These are phyloP conservation scores for Fusarium camptoceras DNA, from an alignment of 2,329 filamentous ascomycete species.

Conservation along the genomic window DNA sequence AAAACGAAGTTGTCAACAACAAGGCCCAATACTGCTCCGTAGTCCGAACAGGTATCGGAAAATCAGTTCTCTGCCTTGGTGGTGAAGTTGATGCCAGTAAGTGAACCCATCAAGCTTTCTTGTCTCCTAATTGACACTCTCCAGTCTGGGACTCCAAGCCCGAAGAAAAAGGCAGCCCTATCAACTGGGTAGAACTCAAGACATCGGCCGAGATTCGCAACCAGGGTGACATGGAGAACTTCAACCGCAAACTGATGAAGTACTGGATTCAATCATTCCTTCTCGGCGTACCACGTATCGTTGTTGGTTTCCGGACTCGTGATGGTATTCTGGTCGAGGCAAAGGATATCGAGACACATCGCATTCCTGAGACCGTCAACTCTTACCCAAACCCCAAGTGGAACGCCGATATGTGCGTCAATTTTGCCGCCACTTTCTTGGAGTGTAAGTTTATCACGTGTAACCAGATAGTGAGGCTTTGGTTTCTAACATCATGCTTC, in stretches of 20 bases:
- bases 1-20: slow-evolving; percentile 81
- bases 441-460: slow-evolving; percentile 69
- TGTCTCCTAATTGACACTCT: background rate
- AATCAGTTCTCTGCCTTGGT: slow-evolving; percentile 79
- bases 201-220: slow-evolving; percentile 80
- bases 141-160: slow-evolving; percentile 88
- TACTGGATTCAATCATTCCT: slow-evolving; percentile 98
- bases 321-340: slow-evolving; percentile 77
- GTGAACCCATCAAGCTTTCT: slow-evolving; percentile 26
- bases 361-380: slow-evolving; percentile 81
- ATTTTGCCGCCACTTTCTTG: slow-evolving; percentile 83
- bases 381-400: slow-evolving; percentile 74
- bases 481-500: slow-evolving; percentile 10
- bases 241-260: slow-evolving; percentile 90
- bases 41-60: slow-evolving; percentile 87
- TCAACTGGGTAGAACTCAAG: slow-evolving; percentile 96
- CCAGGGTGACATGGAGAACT: slow-evolving; percentile 76
- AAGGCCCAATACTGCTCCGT: slow-evolving; percentile 96
- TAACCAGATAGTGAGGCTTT: background rate
- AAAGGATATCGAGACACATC: slow-evolving; percentile 83
- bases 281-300: slow-evolving; percentile 89
- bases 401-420: slow-evolving; percentile 95
- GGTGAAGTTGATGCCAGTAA: slow-evolving; percentile 92
- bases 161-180: slow-evolving; percentile 69
- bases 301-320: slow-evolving; percentile 85